These are phyloP conservation scores for Stenocarpella maydis DNA, from an alignment of 2,329 filamentous ascomycete genomes.

Conservation along the genomic window DNA sequence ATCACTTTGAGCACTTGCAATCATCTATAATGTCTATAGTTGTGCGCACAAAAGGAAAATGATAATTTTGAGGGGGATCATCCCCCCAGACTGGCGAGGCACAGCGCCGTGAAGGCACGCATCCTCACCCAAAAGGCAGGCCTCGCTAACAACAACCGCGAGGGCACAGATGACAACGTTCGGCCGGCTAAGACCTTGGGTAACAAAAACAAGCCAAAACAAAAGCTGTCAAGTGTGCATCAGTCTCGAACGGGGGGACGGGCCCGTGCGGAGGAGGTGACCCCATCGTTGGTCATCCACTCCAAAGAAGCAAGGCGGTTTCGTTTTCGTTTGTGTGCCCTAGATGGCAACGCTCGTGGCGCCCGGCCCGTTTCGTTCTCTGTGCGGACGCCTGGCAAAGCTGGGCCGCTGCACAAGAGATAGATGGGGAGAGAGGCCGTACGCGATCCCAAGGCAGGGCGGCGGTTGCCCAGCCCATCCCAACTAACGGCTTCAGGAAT, in stretches of 20 bases:
- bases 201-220: conserved; percentile 7
- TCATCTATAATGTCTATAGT: not conserved
- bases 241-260: not conserved
- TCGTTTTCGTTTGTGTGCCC: not conserved
- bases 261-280: not conserved
- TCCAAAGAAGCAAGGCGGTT: too few species aligned
- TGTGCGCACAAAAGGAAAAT: not conserved
- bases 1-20: too few species aligned
- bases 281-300: too few species aligned
- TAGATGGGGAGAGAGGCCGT: not conserved
- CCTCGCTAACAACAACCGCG: not conserved
- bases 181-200: not conserved
- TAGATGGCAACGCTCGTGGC: conserved; percentile 11
- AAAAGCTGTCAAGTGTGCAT: not conserved
- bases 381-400: conserved; percentile 15
- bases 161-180: not conserved
- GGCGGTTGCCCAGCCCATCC: not conserved
- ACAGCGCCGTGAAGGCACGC: not conserved
- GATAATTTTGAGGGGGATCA: too few species aligned
- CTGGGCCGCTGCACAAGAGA: not conserved
- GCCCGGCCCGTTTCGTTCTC: conserved; percentile 8
- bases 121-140: not conserved
- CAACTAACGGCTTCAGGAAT: not conserved
- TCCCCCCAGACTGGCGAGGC: not conserved
- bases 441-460: not conserved